Base-by-base conservation (phyloP, 768 basidiomycete species). In the Kwoniella heveanensis region DNA sequence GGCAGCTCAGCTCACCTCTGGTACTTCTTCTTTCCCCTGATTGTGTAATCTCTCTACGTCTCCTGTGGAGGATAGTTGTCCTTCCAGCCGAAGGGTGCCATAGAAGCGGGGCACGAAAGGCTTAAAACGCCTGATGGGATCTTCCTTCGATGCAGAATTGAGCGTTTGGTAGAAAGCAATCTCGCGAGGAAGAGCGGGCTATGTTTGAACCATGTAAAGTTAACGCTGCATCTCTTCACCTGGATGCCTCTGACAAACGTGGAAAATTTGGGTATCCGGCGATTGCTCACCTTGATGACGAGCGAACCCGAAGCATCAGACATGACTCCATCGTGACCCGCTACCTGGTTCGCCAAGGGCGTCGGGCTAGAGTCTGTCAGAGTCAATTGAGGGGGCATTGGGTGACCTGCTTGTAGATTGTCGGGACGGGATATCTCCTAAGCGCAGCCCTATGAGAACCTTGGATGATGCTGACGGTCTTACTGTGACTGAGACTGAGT, bases 1-100 rank as follows among this genome's bases (percentile, higher is more conserved):
- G 22, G 30, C 36, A 13, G 21, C 6, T 9, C 15, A 36, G 54
- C 72, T 56, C 48, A 73, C 73, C 64, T 74, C 71, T 37, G 69
- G 76, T 2, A 68, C 61, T 13, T 64, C 69, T 2, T 44, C 62
- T 29, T 61, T 37, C 19, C 56, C 55, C 19, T 65, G 24, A 3
- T 44, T 44, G 4, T 44, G 39, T 24, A 67, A 29, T 58, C 62
- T 52, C 50, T 62, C 50, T 29, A 72, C 52, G 46, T 62, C 58
- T 0, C 55, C 62, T 1, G 49, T 57, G 0, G 53, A 67, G 0
- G 60, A 83, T 9, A 88, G 61, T 76, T 85, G 74, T n/a, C 90
- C 88, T 77, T 90, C 82, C 2, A 95, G 80, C 66, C 82, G 85
- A 44, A 96, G 82, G 2, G 89, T 88, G 2, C 95, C 95, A 47